phyloP scores from a whole-genome alignment of 2,329 filamentous ascomycete genomes.

The Cladosporium sp. region DNA sequence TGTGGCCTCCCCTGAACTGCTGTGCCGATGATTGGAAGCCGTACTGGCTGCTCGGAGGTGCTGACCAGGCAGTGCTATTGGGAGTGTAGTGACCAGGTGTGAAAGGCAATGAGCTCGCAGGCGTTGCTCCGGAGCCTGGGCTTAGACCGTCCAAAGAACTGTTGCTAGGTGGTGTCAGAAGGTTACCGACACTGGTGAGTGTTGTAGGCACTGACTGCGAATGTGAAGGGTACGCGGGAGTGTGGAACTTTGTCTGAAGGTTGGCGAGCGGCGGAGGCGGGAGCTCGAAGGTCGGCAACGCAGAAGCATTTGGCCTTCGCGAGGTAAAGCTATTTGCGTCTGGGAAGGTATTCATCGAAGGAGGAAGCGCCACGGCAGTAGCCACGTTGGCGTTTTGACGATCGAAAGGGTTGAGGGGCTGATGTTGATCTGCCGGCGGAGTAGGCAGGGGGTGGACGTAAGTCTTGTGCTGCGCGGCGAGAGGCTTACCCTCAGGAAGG shows the following conservation, averaged over 20 bases:
- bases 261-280: slow-evolving; percentile 56
- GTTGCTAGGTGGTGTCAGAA: slow-evolving; percentile 60
- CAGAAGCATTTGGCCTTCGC: slow-evolving; percentile 65
- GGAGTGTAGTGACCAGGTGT: slow-evolving; percentile 52
- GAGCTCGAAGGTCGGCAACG: slow-evolving; percentile 66
- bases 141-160: slow-evolving; percentile 58
- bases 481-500: slow-evolving; percentile 25
- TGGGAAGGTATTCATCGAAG: slow-evolving; percentile 59
- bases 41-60: slow-evolving; percentile 56
- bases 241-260: slow-evolving; percentile 49
- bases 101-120: slow-evolving; percentile 33
- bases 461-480: slow-evolving; percentile 18
- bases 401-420: slow-evolving; percentile 27
- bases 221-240: slow-evolving; percentile 31
- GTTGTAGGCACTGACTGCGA: slow-evolving; percentile 42
- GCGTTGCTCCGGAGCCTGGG: slow-evolving; percentile 57
- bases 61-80: slow-evolving; percentile 43
- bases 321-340: slow-evolving; percentile 65
- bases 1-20: slow-evolving; percentile 44
- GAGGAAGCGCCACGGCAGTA: slow-evolving; percentile 56
- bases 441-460: slow-evolving; percentile 27
- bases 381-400: slow-evolving; percentile 55
- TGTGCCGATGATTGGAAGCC: slow-evolving; percentile 47
- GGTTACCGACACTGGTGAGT: slow-evolving; percentile 53
- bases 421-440: slow-evolving; percentile 26